Base-by-base conservation (phyloP, 768 basidiomycete genomes). In the Amylocystis lapponica region DNA sequence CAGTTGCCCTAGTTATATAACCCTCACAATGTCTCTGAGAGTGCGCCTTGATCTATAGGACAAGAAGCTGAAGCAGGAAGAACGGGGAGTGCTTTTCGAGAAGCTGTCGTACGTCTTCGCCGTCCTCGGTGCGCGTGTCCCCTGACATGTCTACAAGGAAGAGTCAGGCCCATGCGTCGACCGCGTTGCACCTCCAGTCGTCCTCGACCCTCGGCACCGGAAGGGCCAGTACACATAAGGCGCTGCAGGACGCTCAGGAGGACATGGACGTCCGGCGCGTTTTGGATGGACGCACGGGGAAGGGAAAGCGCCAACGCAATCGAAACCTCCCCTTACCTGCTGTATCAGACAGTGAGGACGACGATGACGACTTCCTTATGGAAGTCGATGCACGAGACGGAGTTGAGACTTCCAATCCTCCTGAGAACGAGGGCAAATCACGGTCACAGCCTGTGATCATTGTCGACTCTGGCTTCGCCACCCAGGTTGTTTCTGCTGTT, bases 51-150 rank as follows among this genome's bases (percentile, higher is more conserved):
- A 6, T 34, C 2, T 44, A 36, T 49, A 93, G 90, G 86, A 90
- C 38, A 93, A 93, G 67, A 94, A 94, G 64, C 67, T 95, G 36
- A 90, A 86, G 65, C 89, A 92, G 60, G 93, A 96, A 57, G 89
- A 90, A 48, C 78, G 92, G 34, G 56, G 78, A 4, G 61, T 72
- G 16, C 71, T 96, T 12, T 81, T 95, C 42, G 78, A 88, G 51
- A 91, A 87, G 60, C 70, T 96, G 48, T 75, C 81, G 92, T 92
- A 66, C 49, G 81, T 76, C 26, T 14, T 31, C 25, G 9, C 16
- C 13, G 13, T 17, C 3, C 20, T 22, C 20, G 20, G 43, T 39
- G 20, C 11, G 30, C 36, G 27, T 40, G n/a, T n/a, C 43, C 27
- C 50, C 60, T 67, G 36, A 64, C 48, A 43, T 41, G 35, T 9